Base-by-base conservation (phyloP, 1,139 yeast genomes). In the Yamadazyma mexicana region DNA sequence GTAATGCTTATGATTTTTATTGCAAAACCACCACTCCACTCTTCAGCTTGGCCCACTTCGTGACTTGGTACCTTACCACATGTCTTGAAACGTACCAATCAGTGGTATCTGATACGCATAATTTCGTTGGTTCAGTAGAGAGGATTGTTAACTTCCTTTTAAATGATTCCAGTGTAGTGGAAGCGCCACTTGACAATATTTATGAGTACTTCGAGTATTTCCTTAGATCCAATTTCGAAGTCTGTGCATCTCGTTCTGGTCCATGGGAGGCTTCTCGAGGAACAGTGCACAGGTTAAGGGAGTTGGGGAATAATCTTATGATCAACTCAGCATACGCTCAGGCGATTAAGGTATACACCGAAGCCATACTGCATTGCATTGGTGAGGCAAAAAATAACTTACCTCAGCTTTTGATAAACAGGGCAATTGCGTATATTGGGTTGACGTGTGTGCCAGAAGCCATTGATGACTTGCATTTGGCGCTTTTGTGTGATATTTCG, bases 361-460 rank as follows among this genome's bases (percentile, higher is more conserved):
- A 62, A 29, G 76, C 75, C 1, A 50, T 67, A 14, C 57, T 59
- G 34, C 30, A 50, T 17, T 50, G 60, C 26, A 45, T 46, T 2
- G 45, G 46, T 7, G 48, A 54, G 1, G 36, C 59, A 11, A 28
- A 44, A 4, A 42, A 43, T 14, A 49, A 59, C 33, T 43, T 63
- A 30, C 64, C 73, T 2, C 76, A 70, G 44, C 48, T 71, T 20
- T 49, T 58, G 31, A 64, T 72, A 26, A 71, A 71, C 47, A 47
- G 76, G 36, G 72, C 76, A 10, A 64, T 71, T 37, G 73, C 75
- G 14, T 69, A 57, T 40, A 69, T 71, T 26, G 76, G 75, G 3
- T 57, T 70, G 28, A 66, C 69, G 37, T 69, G 75, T 45, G 67
- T 66, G 38, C 61, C 64, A 0, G 77, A 71, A 47, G 74, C 76